Percentiles rank a stretch among this genome's conserved stretches.
Conservation (phyloP, 208 protist species). For the Lotmaria passim region DNA sequence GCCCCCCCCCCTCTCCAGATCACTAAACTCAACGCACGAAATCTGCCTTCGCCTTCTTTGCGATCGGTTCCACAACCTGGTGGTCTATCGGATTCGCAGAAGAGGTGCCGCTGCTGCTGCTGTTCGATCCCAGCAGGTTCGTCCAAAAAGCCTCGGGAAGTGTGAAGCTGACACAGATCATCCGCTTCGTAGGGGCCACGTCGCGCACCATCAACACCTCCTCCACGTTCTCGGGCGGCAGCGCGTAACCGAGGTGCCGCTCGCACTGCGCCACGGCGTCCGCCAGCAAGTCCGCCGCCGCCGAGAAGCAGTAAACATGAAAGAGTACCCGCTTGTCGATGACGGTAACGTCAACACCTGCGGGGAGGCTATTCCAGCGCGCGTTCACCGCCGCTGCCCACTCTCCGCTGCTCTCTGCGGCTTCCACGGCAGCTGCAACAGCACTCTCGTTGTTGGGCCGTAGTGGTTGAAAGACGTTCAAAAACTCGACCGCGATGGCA, state of each 20-base stretch:
- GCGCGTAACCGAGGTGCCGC: slow-evolving; percentile 47
- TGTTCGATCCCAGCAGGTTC: slow-evolving; percentile 4
- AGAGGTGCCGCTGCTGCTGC: no score
- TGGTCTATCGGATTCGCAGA: neutral
- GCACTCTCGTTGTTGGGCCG: no score
- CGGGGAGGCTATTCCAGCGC: slow-evolving; percentile 34
- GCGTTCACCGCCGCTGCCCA: slow-evolving; percentile 10
- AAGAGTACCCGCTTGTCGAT: slow-evolving; percentile 57
- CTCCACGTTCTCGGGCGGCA: slow-evolving; percentile 58
- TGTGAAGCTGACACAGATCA: slow-evolving; percentile 95
- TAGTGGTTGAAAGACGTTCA: slow-evolving; percentile 85
- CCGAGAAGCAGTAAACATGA: slow-evolving; percentile 91
- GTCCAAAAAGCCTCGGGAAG: slow-evolving; percentile 82
- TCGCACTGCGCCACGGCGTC: slow-evolving; percentile 83
- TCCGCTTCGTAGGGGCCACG: slow-evolving; percentile 94
- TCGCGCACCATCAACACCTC: slow-evolving; percentile 91
- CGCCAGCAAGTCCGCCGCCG: slow-evolving; percentile 54
- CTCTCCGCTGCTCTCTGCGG: neutral
- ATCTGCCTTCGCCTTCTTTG: slow-evolving; percentile 14
- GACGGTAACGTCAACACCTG: neutral
- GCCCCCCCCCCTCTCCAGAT: no score
- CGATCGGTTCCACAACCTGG: neutral
- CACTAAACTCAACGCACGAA: no score
- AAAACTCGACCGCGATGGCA: slow-evolving; percentile 95
- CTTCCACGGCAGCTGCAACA: neutral